Evolutionary conservation across 192 early-diverging fungal genomes (phyloP), one percentile per base, ranked within the genome.

Genomic region (Gaertneriomyces semiglobifer): DNA sequence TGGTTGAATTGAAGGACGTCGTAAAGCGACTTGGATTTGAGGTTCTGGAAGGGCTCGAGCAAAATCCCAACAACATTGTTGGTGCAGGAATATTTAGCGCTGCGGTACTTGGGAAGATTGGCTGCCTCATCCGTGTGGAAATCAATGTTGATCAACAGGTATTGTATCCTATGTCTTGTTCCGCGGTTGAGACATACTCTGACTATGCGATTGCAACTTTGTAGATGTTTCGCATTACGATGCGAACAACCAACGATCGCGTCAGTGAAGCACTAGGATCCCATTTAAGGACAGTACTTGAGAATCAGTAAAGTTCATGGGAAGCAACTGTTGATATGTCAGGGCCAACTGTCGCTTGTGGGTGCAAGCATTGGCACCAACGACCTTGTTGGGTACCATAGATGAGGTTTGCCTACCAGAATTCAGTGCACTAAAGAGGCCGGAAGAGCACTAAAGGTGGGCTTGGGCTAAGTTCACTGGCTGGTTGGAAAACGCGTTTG

Each of bases 51-150:
- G 88, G 83, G 18, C 88, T 92, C 9, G 96, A 98, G 73, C 90
- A 92, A 5, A 96, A 91, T 62, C 87, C 89, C 4, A 84, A 84
- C 71, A 98, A 98, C 68, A 73, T 93, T 63, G 93, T 96, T 5
- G 92, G 87, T 8, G 93, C 93, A 0, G 92, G 91, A 53, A 92
- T 99, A 48, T 88, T 93, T 47, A 88, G 86, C 59, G 79, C 90
- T 16, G 81, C 86, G 45, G 70, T 69, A 18, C 78, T 79, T 12
- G 94, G 93, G 41, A 92, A 94, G 65, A 87, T 96, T 58, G 96
- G 96, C 14, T 93, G 92, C 74, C 78, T 99, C 58, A 69, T 93
- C 68, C 81, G 97, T 20, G 70, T 98, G 16, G 97, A 99, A 73
- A 87, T 88, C 12, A 96, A 92, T 67, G 70, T 81, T 9, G 87